A percentile compares a stretch with the other conserved stretches of the same genome.
phyloP scores from a whole-genome alignment of 495 filamentous ascomycete genomes.

The Hypoxylon subgilvum region DNA sequence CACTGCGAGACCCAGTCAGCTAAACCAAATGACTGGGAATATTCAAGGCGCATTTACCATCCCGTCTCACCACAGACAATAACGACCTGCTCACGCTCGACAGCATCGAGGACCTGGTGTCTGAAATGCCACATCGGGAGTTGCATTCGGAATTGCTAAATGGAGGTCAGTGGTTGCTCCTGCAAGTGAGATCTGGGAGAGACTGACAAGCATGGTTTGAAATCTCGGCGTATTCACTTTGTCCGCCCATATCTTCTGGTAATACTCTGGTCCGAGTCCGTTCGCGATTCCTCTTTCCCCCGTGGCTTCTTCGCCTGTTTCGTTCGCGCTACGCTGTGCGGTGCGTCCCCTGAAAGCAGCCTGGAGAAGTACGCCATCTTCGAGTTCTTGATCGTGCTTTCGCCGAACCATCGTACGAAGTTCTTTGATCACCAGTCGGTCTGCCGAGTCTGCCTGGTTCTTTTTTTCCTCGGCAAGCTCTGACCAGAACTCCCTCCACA shows the following conservation, averaged over 20 bases:
- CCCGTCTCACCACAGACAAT: constrained; percentile 96
- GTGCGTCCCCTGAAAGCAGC: constrained; percentile 71
- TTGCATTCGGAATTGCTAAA: constrained; percentile 63
- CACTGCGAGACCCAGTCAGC: constrained; percentile 51
- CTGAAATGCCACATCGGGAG: constrained; percentile 90
- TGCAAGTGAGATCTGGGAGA: neutral
- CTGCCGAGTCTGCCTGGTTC: constrained; percentile 67
- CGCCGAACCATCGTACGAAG: constrained; percentile 66
- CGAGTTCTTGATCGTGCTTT: constrained; percentile 62
- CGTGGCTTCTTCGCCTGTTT: constrained; percentile 50
- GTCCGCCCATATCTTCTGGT: constrained; percentile 71
- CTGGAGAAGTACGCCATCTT: constrained; percentile 76
- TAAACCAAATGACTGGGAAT: neutral
- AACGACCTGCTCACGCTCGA: constrained; percentile 77
- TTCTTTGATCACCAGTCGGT: constrained; percentile 68
- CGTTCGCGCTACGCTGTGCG: constrained; percentile 54
- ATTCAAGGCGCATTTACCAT: constrained; percentile 52
- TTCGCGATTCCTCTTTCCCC: constrained; percentile 41
- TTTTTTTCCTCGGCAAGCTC: constrained; percentile 76
- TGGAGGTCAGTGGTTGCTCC: constrained; percentile 18
- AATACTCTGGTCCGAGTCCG: constrained; percentile 42
- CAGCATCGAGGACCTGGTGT: constrained; percentile 71
- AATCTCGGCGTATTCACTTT: constrained; percentile 67
- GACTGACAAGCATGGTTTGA: constrained; percentile 61
- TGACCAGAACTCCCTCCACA: constrained; percentile 85